Base-by-base conservation (phyloP, 441 rosid genomes). In the Populus hybrid region DNA sequence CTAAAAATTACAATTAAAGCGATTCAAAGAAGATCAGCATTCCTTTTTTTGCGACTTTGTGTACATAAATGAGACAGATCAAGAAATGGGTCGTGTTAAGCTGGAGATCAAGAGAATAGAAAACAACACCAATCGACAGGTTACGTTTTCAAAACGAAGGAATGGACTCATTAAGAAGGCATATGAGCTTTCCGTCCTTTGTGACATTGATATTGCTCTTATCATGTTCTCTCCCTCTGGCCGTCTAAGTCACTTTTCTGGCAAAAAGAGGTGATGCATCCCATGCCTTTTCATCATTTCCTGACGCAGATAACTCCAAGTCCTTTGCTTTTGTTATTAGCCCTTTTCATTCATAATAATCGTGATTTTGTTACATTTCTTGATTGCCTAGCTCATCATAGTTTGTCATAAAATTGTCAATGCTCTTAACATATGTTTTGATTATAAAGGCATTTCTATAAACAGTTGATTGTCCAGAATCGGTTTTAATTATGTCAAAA, bases 111-210 rank as follows among this genome's bases (percentile, higher is more conserved):
- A 81, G 83, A 88, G 85, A 77, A 88, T 88, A 18, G 93, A 88
- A 76, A 89, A 85, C 70, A 73, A 74, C 36, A 84, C 90, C 0
- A 89, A 85, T 76, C 79, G 93, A 53, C 90, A 89, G 36, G 89
- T 89, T 64, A 87, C 91, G 30, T 89, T 89, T 67, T 92, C 97
- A 57, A 92, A 92, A 80, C 93, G 97, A 64, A 84, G 95, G 74
- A 93, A 90, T 85, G 97, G 97, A 57, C 91, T 91, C 84, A 91
- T 93, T 67, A 93, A 92, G 84, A 92, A 92, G 73, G 97, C 97
- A 61, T 92, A 89, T 26, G 92, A 89, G 74, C 89, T 89, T 71
- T 83, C 91, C 9, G 83, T 89, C 81, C 90, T 89, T 4, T 88
- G 93, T 46, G 91, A 85, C 64, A 87, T 86, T 75, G 91, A 88